Conservation (phyloP, 2,329 filamentous ascomycete genomes). For the Claviceps quebecensis region DNA sequence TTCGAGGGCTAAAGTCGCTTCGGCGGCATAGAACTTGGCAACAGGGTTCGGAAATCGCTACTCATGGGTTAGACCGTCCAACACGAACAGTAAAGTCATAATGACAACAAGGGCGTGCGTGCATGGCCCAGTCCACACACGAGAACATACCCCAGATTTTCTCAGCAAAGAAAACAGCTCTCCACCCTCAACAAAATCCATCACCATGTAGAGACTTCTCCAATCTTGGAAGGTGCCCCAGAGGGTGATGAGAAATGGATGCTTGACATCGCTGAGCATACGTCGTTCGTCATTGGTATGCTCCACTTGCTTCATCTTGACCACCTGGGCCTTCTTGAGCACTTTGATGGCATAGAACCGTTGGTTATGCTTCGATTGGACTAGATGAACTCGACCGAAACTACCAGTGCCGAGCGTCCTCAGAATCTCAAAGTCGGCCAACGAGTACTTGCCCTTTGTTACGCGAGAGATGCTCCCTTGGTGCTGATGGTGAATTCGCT, state of each 20-base stretch:
- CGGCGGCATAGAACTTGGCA: constrained; percentile 96
- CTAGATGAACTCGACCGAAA: constrained; percentile 90
- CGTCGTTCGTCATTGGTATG: constrained; percentile 95
- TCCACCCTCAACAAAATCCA: constrained; percentile 98
- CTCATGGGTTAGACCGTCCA: background rate
- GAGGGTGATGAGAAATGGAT: constrained; percentile 92
- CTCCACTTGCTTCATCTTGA: constrained; percentile 99
- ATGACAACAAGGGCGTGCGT: background rate
- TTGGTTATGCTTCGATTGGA: constrained; percentile 96
- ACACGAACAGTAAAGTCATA: background rate
- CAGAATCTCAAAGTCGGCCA: constrained; percentile 78
- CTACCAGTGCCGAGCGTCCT: constrained; percentile 91
- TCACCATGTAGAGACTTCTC: constrained; percentile 98
- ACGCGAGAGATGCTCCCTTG: constrained; percentile 36
- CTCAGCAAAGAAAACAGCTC: constrained; percentile 90
- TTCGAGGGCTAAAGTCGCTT: constrained; percentile 88
- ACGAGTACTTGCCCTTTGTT: constrained; percentile 94
- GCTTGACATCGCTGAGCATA: constrained; percentile 94
- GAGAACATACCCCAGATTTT: constrained; percentile 64
- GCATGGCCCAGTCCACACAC: background rate
- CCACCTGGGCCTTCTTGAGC: constrained; percentile 93
- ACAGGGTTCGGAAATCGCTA: constrained; percentile 97
- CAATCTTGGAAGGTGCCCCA: constrained; percentile 98
- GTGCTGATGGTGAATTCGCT: constrained; percentile 18
- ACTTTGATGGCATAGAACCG: constrained; percentile 98